These are phyloP conservation scores for Amanita muscaria DNA, from an alignment of 768 basidiomycete genomes.

Conservation along the genomic window DNA sequence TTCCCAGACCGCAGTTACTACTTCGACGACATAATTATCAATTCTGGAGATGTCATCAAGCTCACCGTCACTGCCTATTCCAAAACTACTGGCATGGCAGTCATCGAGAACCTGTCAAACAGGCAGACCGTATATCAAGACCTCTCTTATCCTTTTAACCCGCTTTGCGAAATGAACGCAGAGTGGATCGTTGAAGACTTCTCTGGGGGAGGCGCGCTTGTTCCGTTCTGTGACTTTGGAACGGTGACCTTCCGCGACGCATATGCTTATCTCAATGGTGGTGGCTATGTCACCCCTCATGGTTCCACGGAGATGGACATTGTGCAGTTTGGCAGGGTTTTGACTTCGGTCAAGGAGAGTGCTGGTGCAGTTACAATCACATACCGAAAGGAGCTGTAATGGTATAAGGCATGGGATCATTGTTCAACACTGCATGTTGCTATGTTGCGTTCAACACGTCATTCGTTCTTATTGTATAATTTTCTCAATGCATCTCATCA, in stretches of 20 bases:
- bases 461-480: no score
- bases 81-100: not conserved
- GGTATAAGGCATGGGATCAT: no score
- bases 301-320: not conserved
- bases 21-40: not conserved
- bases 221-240: not conserved
- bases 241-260: not conserved
- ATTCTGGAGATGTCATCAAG: not conserved
- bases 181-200: not conserved
- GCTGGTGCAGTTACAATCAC: not conserved
- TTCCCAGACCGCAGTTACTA: not conserved
- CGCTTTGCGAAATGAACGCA: not conserved
- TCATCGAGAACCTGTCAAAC: not conserved
- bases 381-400: no score
- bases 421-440: no score
- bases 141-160: not conserved
- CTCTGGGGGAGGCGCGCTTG: not conserved
- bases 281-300: not conserved
- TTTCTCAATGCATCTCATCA: no score
- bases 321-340: not conserved
- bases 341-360: not conserved
- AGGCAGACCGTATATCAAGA: not conserved
- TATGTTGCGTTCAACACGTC: no score
- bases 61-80: not conserved
- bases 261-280: not conserved